Percentiles rank a stretch among this genome's conserved stretches.
Conservation (phyloP, 768 basidiomycete genomes). For the Suillus ampliporus region DNA sequence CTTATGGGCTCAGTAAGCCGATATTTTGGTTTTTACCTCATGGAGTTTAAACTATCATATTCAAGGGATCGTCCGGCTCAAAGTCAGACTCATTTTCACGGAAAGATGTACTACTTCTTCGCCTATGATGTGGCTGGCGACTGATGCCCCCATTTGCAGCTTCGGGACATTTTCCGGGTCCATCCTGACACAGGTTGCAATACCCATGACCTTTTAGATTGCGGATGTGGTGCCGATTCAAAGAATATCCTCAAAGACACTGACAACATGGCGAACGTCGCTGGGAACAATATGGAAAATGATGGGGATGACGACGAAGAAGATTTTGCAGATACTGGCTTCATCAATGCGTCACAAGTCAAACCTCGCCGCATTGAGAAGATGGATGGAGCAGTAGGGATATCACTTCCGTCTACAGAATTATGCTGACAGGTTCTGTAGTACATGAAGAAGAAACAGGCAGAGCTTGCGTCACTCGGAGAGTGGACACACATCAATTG, state of each 20-base stretch:
- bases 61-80: conserved; percentile 52
- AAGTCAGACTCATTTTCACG: conserved; percentile 87
- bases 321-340: conserved; percentile 48
- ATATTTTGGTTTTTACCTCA: not conserved
- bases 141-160: conserved; percentile 47
- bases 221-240: conserved; percentile 58
- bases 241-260: not conserved
- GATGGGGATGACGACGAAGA: conserved; percentile 34
- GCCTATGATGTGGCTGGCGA: conserved; percentile 2
- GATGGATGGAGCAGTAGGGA: conserved; percentile 57
- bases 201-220: conserved; percentile 91
- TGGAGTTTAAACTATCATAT: conserved; percentile 15
- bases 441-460: conserved; percentile 73
- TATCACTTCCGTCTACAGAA: conserved; percentile 10
- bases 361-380: conserved; percentile 49
- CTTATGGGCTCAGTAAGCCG: conserved; percentile 69
- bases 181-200: conserved; percentile 81
- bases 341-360: conserved; percentile 70
- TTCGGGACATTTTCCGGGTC: conserved; percentile 92
- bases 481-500: conserved; percentile 91
- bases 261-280: conserved; percentile 9
- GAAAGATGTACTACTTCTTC: conserved; percentile 68
- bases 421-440: conserved; percentile 29
- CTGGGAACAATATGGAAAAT: not conserved
- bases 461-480: conserved; percentile 70